Percentiles rank a stretch among this genome's conserved stretches.
Evolutionary conservation across 1,284 basidiomycete species (phyloP).

Genomic region (Meira nashicola): DNA sequence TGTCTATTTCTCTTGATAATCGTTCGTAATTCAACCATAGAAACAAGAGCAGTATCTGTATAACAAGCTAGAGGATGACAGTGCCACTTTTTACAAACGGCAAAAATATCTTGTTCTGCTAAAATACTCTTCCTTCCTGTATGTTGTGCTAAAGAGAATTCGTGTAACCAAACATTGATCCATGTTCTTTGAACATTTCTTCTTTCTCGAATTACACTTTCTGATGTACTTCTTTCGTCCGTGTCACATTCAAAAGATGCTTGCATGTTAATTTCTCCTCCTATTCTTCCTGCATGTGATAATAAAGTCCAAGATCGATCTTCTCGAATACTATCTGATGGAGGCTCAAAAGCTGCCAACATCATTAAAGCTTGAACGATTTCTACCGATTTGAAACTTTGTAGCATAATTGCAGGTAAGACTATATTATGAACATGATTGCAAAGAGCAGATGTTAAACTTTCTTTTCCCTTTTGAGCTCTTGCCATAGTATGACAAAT

Average conservation of each 20-base stretch:
- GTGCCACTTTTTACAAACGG: conserved; percentile 24
- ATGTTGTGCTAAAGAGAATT: conserved; percentile 25
- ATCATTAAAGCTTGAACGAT: conserved; percentile 27
- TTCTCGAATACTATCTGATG: conserved; percentile 22
- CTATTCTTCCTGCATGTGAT: conserved; percentile 24
- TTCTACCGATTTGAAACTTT: conserved; percentile 28
- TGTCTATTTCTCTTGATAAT: conserved; percentile 23
- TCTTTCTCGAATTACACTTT: conserved; percentile 13
- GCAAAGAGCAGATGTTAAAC: not conserved
- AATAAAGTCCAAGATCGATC: conserved; percentile 17
- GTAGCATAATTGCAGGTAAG: conserved; percentile 24
- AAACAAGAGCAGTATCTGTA: conserved; percentile 26
- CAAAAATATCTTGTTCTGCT: conserved; percentile 24
- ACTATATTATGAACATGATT: conserved; percentile 23
- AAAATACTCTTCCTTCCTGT: conserved; percentile 24
- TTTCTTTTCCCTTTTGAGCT: conserved; percentile 12
- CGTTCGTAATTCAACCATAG: conserved; percentile 25
- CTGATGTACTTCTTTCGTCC: not conserved
- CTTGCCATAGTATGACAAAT: conserved; percentile 27
- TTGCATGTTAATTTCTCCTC: conserved; percentile 26
- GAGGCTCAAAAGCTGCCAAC: conserved; percentile 25
- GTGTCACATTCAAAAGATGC: conserved; percentile 11
- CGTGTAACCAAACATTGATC: conserved; percentile 32
- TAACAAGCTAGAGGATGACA: conserved; percentile 21
- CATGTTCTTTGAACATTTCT: conserved; percentile 17